A percentile compares a stretch with the other conserved stretches of the same genome.
These are phyloP conservation scores for Hysterium pulicare DNA, from an alignment of 2,329 filamentous ascomycete genomes.

Conservation along the genomic window DNA sequence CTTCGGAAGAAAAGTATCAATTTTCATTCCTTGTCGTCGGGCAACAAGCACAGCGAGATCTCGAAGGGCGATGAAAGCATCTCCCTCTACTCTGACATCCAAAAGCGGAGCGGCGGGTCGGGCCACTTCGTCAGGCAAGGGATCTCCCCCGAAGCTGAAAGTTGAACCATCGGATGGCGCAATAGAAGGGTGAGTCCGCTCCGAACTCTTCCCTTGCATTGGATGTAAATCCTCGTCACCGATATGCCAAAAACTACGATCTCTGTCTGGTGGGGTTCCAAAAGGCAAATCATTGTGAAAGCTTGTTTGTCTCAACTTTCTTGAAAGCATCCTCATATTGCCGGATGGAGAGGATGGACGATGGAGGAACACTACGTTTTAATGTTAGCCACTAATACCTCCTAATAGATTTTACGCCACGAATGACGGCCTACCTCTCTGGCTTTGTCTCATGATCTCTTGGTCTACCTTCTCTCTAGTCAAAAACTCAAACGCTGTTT, in stretches of 20 bases:
- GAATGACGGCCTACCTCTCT: conserved; percentile 27
- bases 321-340: conserved; percentile 39
- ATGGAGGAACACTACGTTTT: conserved; percentile 23
- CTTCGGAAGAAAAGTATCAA: conserved; percentile 26
- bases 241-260: not conserved
- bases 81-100: conserved; percentile 20
- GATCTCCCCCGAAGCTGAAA: conserved; percentile 32
- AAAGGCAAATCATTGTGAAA: conserved; percentile 28
- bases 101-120: conserved; percentile 2
- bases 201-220: conserved; percentile 7
- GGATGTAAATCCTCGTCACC: conserved; percentile 30
- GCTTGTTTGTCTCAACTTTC: conserved; percentile 29
- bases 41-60: conserved; percentile 35
- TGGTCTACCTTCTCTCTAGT: conserved; percentile 20
- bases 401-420: no score
- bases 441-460: conserved; percentile 22
- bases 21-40: conserved; percentile 31
- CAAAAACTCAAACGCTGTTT: conserved; percentile 10
- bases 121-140: conserved; percentile 26
- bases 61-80: conserved; percentile 31
- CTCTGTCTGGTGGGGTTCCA: conserved; percentile 26
- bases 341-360: conserved; percentile 36
- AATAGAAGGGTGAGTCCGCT: not conserved
- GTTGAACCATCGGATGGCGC: conserved; percentile 22
- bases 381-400: no score